Conservation (phyloP, 768 basidiomycete species). For the Leccinum pellstonianum region DNA sequence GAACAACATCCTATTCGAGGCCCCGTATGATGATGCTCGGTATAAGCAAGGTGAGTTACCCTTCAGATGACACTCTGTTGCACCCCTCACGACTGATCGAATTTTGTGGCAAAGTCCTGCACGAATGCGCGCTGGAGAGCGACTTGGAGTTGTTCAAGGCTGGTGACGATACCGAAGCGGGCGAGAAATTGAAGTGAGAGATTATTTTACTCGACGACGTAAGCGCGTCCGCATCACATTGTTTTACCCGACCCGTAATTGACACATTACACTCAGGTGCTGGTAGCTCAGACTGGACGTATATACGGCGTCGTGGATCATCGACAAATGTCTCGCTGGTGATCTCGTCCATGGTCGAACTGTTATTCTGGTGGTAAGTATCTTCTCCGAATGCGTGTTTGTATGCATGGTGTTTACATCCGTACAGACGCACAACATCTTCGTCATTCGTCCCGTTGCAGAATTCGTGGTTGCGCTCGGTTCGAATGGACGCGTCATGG, state of each 20-base stretch:
- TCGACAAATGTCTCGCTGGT: not conserved
- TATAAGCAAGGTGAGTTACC: slow-evolving; percentile 1
- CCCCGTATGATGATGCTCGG: not conserved
- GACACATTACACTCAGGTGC: not conserved
- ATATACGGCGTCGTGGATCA: slow-evolving; percentile 2
- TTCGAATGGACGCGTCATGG: not conserved
- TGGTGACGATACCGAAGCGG: slow-evolving; percentile 1
- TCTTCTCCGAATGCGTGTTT: not conserved
- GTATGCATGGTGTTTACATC: too few relatives aligned
- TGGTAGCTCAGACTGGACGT: slow-evolving; percentile 1
- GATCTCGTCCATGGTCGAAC: slow-evolving; percentile 1
- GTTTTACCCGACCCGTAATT: too few relatives aligned
- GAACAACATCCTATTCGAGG: slow-evolving; percentile 3
- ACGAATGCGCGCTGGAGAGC: slow-evolving; percentile 2
- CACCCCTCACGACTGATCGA: not conserved
- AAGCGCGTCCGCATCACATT: too few relatives aligned
- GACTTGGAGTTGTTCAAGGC: slow-evolving; percentile 2
- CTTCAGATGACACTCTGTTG: not conserved
- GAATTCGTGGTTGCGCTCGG: not conserved
- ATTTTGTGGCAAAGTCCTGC: not conserved
- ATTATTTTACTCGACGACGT: slow-evolving; percentile 5
- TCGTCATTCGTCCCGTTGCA: not conserved
- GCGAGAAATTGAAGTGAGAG: slow-evolving; percentile 2
- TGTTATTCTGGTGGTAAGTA: slow-evolving; percentile 5
- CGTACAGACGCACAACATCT: slow-evolving; percentile 1